A percentile compares a stretch with the other conserved stretches of the same genome.
These are phyloP conservation scores for Pisolithus thermaeus DNA, from an alignment of 1,284 basidiomycete species.

Conservation along the genomic window DNA sequence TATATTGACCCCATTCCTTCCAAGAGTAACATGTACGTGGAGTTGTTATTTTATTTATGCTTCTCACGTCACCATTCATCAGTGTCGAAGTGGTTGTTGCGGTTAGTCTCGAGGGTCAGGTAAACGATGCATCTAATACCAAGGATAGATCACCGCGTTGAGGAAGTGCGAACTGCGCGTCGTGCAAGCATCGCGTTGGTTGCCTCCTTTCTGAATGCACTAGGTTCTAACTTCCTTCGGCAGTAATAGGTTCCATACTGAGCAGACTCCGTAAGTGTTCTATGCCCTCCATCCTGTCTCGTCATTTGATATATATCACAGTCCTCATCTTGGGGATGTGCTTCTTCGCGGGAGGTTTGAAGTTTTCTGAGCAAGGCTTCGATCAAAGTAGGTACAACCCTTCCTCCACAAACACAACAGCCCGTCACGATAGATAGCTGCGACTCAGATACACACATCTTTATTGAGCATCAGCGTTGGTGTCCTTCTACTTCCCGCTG, in stretches of 20 bases:
- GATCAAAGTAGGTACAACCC: constrained; percentile 49
- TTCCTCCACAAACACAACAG: neutral
- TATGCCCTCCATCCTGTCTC: neutral
- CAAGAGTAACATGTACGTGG: constrained; percentile 65
- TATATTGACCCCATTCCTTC: constrained; percentile 8
- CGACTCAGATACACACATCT: constrained; percentile 78
- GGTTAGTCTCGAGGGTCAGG: constrained; percentile 34
- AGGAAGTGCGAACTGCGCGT: constrained; percentile 80
- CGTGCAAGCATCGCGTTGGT: constrained; percentile 74
- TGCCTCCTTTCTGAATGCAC: neutral
- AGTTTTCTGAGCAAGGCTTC: constrained; percentile 75
- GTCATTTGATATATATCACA: constrained; percentile 10
- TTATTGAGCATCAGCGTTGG: constrained; percentile 76
- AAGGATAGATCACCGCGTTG: constrained; percentile 66
- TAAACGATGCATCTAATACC: constrained; percentile 9
- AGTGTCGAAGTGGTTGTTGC: constrained; percentile 73
- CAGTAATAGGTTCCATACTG: constrained; percentile 76
- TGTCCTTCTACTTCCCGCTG: constrained; percentile 75
- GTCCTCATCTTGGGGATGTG: constrained; percentile 69
- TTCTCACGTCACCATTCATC: constrained; percentile 1
- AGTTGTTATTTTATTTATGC: neutral
- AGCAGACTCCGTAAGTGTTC: constrained; percentile 60
- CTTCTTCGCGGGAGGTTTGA: constrained; percentile 74
- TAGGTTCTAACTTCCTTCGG: constrained; percentile 7
- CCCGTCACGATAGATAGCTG: constrained; percentile 38